These are phyloP conservation scores for Tieghemiomyces parasiticus DNA, from an alignment of 192 early-diverging fungal genomes.

Conservation along the genomic window DNA sequence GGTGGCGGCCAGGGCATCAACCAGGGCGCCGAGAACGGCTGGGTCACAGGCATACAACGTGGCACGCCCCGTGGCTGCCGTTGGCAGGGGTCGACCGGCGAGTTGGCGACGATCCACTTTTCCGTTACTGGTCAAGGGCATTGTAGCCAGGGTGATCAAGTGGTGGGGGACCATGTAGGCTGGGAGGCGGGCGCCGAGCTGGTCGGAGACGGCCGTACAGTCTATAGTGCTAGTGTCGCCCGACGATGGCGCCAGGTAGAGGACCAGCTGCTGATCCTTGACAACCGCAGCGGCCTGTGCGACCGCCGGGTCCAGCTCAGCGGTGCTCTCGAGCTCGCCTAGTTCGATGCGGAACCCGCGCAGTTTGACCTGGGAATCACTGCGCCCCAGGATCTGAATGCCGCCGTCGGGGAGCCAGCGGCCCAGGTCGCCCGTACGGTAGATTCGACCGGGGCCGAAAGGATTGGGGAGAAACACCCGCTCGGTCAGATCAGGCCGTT, in stretches of 20 bases:
- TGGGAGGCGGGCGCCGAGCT: background rate
- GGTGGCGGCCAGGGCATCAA: background rate
- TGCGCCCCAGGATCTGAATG: slow-evolving; percentile 17
- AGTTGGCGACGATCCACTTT: background rate
- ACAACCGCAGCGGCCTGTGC: slow-evolving; percentile 15
- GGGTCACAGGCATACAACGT: background rate
- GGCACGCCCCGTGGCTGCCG: background rate
- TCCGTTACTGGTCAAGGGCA: slow-evolving; percentile 6
- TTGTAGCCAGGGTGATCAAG: background rate
- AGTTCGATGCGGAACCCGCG: slow-evolving; percentile 24
- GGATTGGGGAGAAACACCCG: slow-evolving; percentile 23
- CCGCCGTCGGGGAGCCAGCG: slow-evolving; percentile 19
- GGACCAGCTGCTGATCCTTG: slow-evolving; percentile 15
- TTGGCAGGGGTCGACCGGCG: background rate
- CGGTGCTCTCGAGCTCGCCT: slow-evolving; percentile 16
- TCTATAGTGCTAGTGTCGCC: slow-evolving; percentile 3
- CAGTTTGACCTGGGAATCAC: slow-evolving; percentile 23
- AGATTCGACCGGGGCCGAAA: slow-evolving; percentile 17
- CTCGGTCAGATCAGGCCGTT: slow-evolving; percentile 17
- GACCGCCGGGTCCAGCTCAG: slow-evolving; percentile 13
- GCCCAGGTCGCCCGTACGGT: slow-evolving; percentile 22
- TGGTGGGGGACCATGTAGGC: slow-evolving; percentile 8
- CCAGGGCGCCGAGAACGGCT: background rate
- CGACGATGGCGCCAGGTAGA: slow-evolving; percentile 15
- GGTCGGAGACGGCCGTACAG: background rate